Conservation (phyloP, 2,329 filamentous ascomycete genomes). For the Acephala macrosclerotiorum region DNA sequence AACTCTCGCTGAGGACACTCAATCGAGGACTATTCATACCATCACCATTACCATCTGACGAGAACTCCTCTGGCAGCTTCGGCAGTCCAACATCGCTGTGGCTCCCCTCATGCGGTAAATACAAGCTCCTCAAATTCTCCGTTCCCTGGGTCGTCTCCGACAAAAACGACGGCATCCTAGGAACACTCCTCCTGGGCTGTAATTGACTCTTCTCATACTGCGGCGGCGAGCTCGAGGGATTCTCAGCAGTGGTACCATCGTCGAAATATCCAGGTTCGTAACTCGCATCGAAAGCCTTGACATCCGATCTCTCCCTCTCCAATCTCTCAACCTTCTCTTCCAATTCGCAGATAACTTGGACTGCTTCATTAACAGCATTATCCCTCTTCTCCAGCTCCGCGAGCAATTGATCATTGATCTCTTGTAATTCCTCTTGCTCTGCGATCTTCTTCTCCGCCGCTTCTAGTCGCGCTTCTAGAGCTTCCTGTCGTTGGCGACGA, state of each 20-base stretch:
- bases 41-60: slow-evolving; percentile 15
- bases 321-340: slow-evolving; percentile 66
- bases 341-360: slow-evolving; percentile 71
- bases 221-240: slow-evolving; percentile 39
- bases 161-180: slow-evolving; percentile 70
- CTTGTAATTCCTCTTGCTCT: slow-evolving; percentile 57
- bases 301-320: slow-evolving; percentile 60
- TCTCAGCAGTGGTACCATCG: slow-evolving; percentile 22
- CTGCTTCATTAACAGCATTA: slow-evolving; percentile 74
- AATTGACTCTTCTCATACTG: slow-evolving; percentile 20
- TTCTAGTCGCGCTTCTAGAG: slow-evolving; percentile 65
- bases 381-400: slow-evolving; percentile 72
- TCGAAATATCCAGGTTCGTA: slow-evolving; percentile 36
- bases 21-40: slow-evolving; percentile 64
- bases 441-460: slow-evolving; percentile 53
- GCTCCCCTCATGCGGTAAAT: slow-evolving; percentile 49
- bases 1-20: slow-evolving; percentile 72
- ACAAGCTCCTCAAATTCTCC: slow-evolving; percentile 67
- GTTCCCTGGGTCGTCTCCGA: slow-evolving; percentile 66
- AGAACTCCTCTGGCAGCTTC: slow-evolving; percentile 51
- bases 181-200: slow-evolving; percentile 44
- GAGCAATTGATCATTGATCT: slow-evolving; percentile 65
- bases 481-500: slow-evolving; percentile 67
- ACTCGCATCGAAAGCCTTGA: slow-evolving; percentile 55
- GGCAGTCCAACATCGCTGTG: slow-evolving; percentile 59